Evolutionary conservation across 2,329 filamentous ascomycete genomes (phyloP).

Genomic region (Ophiobolus disseminans): DNA sequence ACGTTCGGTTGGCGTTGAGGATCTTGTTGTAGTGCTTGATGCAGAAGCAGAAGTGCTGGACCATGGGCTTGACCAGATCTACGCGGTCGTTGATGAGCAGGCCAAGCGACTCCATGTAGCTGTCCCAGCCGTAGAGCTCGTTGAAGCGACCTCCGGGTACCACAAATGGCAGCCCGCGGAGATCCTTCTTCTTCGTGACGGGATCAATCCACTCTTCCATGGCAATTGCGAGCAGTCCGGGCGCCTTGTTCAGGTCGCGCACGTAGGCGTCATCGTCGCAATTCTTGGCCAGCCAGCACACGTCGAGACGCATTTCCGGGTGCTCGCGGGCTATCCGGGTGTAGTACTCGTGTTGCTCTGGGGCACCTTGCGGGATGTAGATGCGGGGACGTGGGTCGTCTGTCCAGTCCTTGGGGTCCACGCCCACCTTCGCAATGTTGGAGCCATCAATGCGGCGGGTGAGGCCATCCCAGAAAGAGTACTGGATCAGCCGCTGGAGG

Average conservation of each 20-base stretch:
- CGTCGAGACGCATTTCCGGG: slow-evolving; percentile 87
- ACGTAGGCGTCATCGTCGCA: slow-evolving; percentile 83
- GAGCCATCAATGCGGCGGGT: slow-evolving; percentile 90
- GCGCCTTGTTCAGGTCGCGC: slow-evolving; percentile 82
- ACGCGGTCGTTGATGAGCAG: slow-evolving; percentile 84
- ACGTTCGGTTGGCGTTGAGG: slow-evolving; percentile 93
- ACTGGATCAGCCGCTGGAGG: slow-evolving; percentile 82
- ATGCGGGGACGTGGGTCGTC: slow-evolving; percentile 86
- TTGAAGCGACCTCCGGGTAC: slow-evolving; percentile 98
- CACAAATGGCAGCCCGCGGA: slow-evolving; percentile 89
- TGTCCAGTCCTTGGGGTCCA: slow-evolving; percentile 96
- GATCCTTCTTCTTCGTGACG: slow-evolving; percentile 70
- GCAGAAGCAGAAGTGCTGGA: slow-evolving; percentile 95
- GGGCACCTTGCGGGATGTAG: slow-evolving; percentile 84
- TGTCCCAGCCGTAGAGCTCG: slow-evolving; percentile 98
- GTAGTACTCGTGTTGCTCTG: slow-evolving; percentile 91
- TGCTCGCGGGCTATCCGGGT: slow-evolving; percentile 75
- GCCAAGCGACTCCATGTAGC: slow-evolving; percentile 96
- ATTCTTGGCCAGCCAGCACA: slow-evolving; percentile 74
- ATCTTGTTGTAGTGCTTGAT: slow-evolving; percentile 99
- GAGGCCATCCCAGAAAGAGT: slow-evolving; percentile 91
- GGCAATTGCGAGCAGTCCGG: slow-evolving; percentile 86
- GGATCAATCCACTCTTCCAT: slow-evolving; percentile 78
- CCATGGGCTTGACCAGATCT: slow-evolving; percentile 91
- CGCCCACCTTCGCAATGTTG: slow-evolving; percentile 83